Conservation (phyloP, 805 yeast species). For the Ogataea trehaloabstinens region DNA sequence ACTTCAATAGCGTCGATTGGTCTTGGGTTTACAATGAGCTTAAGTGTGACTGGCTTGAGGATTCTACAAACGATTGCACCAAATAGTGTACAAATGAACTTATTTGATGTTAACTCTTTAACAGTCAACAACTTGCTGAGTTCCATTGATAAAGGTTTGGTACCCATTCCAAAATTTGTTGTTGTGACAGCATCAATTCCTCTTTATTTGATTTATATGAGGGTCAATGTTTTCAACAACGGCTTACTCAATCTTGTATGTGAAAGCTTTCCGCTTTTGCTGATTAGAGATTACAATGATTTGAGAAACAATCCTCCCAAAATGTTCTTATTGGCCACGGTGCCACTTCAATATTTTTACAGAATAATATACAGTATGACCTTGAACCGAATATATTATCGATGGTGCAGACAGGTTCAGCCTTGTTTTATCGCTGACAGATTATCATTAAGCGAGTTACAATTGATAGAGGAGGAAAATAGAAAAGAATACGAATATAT, state of each 20-base stretch:
- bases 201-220: slow-evolving; percentile 23
- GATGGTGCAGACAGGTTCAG: slow-evolving; percentile 31
- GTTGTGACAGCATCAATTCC: slow-evolving; percentile 31
- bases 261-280: slow-evolving; percentile 12
- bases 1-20: slow-evolving; percentile 23
- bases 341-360: slow-evolving; percentile 19
- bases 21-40: slow-evolving; percentile 18
- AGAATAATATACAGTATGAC: slow-evolving; percentile 23
- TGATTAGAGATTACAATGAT: slow-evolving; percentile 14
- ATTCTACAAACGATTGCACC: slow-evolving; percentile 30
- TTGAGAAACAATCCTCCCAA: slow-evolving; percentile 13
- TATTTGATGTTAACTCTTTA: slow-evolving; percentile 25
- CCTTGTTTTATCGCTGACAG: slow-evolving; percentile 36
- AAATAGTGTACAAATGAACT: slow-evolving; percentile 28
- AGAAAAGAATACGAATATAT: slow-evolving; percentile 21
- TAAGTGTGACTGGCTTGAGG: slow-evolving; percentile 30
- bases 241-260: slow-evolving; percentile 10
- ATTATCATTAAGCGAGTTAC: slow-evolving; percentile 29
- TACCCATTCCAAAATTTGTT: slow-evolving; percentile 23
- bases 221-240: slow-evolving; percentile 15
- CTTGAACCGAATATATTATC: slow-evolving; percentile 35
- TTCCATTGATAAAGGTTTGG: slow-evolving; percentile 20
- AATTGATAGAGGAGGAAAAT: slow-evolving; percentile 33
- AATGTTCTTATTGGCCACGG: slow-evolving; percentile 13
- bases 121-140: slow-evolving; percentile 9